Evolutionary conservation across 2,329 filamentous ascomycete genomes (phyloP), one percentile per base, ranked within the genome.

Genomic region (Xylariales sp.): DNA sequence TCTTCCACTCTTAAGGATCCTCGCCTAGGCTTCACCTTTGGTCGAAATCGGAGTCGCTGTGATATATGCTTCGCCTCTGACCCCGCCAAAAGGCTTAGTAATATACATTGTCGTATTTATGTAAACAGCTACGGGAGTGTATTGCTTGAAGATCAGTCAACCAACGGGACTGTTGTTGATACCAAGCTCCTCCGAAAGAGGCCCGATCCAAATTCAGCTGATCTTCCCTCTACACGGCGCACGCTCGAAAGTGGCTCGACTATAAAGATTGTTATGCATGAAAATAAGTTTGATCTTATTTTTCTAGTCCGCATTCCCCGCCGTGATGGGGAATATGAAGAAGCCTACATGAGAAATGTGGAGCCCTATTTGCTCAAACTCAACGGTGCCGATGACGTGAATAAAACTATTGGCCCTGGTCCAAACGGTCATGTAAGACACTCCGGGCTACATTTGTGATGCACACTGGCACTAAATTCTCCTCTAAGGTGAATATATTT

Each of bases 101-200:
- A 98, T 77, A 86, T 92, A n/a, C 96, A 99, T 78, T 99, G 98
- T 78, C 91, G 93, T 61, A 97, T 99, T 69, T 97, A 91, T 76
- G 85, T 97, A 74, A 99, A 97, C 74, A 84, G 89, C n/a, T 89
- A 93, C 70, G 93, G 92, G 34, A 90, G 92, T 64, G 86, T 97
- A 71, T 97, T 99, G 93, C 83, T 98, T 12, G 91, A 97, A 78
- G 96, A 99, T 77, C 87, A 90, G 77, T 98, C 96, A 0, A 97
- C 94, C n/a, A 99, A 98, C 75, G 96, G 96, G 34, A 98, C 96
- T 3, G 84, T 93, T 67, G 93, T 98, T 64, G 94, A 98, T 79
- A 85, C 88, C 30, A 83, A 84, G 18, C 82, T 93, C 43, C 84
- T 99, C 16, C 81, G 84, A 64, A 89, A 86, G 73, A 83, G 80